Percentiles rank a stretch among this genome's conserved stretches.
Evolutionary conservation across 305 asterid genomes (phyloP).

Genomic region (Solanum aculeatissimum): DNA sequence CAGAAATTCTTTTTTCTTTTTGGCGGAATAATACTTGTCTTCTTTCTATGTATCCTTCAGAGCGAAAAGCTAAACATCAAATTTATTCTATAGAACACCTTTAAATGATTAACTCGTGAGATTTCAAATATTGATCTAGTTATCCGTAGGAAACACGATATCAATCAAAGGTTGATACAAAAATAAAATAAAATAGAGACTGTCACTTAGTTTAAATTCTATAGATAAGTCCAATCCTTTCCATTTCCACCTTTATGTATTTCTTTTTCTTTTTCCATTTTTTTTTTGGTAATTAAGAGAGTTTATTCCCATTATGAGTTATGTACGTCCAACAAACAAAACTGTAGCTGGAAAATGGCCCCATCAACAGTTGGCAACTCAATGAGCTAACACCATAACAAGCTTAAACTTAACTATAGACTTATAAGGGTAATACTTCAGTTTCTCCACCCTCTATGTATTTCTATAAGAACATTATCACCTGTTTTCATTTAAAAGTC

Average conservation of each 20-base stretch:
- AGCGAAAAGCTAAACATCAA: background rate
- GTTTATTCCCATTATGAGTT: background rate
- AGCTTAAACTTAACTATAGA: background rate
- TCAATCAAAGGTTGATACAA: background rate
- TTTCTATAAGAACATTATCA: background rate
- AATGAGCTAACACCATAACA: background rate
- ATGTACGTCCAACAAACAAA: background rate
- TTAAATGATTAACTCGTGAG: background rate
- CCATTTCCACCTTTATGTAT: background rate
- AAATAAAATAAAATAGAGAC: background rate
- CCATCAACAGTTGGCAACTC: background rate
- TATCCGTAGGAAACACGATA: background rate
- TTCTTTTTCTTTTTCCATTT: background rate
- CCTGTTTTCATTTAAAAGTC: background rate
- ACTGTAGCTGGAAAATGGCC: background rate
- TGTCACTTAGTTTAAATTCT: background rate
- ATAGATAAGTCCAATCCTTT: background rate
- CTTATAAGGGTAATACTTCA: background rate
- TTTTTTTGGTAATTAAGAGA: background rate
- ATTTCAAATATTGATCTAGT: background rate
- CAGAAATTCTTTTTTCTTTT: background rate
- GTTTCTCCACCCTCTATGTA: background rate
- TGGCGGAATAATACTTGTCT: background rate
- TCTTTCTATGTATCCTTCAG: background rate
- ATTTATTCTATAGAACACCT: background rate